Percentiles rank a stretch among this genome's conserved stretches.
Conservation (phyloP, 2,329 filamentous ascomycete genomes). For the Cercospora canescens region DNA sequence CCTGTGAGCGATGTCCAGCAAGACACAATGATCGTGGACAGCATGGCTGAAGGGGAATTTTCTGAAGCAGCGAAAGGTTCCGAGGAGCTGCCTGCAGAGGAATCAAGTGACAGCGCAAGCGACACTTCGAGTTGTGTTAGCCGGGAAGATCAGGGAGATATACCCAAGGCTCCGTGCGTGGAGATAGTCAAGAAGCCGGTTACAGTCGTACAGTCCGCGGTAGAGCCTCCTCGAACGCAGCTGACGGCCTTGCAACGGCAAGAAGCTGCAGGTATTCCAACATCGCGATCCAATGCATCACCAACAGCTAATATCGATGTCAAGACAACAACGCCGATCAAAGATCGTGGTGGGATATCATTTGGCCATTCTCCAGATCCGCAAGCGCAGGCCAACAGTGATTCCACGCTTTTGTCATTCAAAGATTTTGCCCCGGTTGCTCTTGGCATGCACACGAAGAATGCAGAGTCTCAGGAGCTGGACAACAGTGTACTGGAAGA, state of each 20-base stretch:
- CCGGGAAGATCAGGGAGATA: neutral
- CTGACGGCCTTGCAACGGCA: slow-evolving; percentile 5
- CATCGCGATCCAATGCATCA: neutral
- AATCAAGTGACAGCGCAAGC: neutral
- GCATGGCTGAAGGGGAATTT: neutral
- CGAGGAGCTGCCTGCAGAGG: neutral
- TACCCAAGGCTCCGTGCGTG: neutral
- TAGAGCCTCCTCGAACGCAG: neutral
- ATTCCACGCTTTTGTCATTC: neutral
- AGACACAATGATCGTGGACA: neutral
- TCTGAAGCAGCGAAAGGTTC: neutral
- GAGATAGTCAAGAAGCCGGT: neutral
- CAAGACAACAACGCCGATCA: slow-evolving; percentile 8
- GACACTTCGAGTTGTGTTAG: neutral
- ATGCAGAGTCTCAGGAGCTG: neutral
- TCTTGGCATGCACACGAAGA: neutral
- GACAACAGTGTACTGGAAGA: slow-evolving; percentile 7
- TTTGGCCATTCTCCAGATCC: slow-evolving; percentile 10
- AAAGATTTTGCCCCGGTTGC: neutral
- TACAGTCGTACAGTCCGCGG: neutral
- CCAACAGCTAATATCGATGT: slow-evolving; percentile 7
- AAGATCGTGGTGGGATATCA: slow-evolving; percentile 8
- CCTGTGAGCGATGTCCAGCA: neutral
- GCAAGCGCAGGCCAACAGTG: neutral
- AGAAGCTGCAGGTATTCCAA: slow-evolving; percentile 8